These are phyloP conservation scores for Lecanicillium sp. DNA, from an alignment of 2,329 filamentous ascomycete genomes.

Conservation along the genomic window DNA sequence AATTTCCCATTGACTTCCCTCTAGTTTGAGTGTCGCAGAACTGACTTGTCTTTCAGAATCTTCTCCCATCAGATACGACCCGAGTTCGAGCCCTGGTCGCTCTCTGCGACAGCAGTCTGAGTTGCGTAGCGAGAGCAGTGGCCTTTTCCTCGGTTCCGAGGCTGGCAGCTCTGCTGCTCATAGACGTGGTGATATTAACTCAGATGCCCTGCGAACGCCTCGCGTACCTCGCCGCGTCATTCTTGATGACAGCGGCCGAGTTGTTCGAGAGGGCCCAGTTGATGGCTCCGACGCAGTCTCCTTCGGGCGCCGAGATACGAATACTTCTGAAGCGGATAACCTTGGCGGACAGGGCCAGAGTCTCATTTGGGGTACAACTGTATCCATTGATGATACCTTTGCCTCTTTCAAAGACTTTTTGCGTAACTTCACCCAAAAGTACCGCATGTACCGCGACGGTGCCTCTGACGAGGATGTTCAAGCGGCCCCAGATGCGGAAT, in stretches of 20 bases:
- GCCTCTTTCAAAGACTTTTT: slow-evolving; percentile 86
- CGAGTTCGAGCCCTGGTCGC: slow-evolving; percentile 79
- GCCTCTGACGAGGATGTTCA: slow-evolving; percentile 68
- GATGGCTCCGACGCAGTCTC: slow-evolving; percentile 52
- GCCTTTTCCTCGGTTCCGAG: slow-evolving; percentile 69
- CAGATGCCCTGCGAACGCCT: slow-evolving; percentile 58
- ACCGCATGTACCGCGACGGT: slow-evolving; percentile 87
- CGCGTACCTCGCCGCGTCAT: slow-evolving; percentile 47
- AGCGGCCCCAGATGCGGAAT: slow-evolving; percentile 61
- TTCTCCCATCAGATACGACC: slow-evolving; percentile 83
- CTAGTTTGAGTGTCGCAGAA: background rate
- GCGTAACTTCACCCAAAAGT: slow-evolving; percentile 85
- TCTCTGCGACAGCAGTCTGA: slow-evolving; percentile 57
- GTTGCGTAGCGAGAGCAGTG: slow-evolving; percentile 75
- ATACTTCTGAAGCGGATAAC: slow-evolving; percentile 84
- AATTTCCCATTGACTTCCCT: slow-evolving; percentile 11
- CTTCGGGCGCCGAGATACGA: slow-evolving; percentile 61
- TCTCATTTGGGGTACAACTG: slow-evolving; percentile 95
- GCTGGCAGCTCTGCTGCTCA: slow-evolving; percentile 42
- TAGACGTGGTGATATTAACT: slow-evolving; percentile 80
- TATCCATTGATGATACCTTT: slow-evolving; percentile 86
- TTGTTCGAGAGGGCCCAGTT: slow-evolving; percentile 44
- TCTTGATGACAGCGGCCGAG: slow-evolving; percentile 50
- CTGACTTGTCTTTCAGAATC: slow-evolving; percentile 54
- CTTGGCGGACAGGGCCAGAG: slow-evolving; percentile 75